Conservation (phyloP, 768 basidiomycete genomes). For the Imleria badia region DNA sequence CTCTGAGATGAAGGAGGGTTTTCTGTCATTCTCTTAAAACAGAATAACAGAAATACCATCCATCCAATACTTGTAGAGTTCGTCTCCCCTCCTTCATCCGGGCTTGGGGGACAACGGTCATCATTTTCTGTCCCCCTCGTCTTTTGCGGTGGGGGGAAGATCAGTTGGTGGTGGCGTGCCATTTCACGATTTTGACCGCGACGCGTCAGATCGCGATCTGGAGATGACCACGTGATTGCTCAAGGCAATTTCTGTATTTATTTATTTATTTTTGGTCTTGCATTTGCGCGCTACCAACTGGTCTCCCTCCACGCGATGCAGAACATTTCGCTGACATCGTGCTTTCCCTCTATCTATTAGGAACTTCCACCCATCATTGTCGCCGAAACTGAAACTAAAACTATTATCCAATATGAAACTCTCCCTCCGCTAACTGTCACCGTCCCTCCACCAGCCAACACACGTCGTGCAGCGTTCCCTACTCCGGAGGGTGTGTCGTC, state of each 20-base stretch:
- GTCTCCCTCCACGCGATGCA: slow-evolving; percentile 34
- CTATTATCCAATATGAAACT: slow-evolving; percentile 51
- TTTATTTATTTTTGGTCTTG: slow-evolving; percentile 16
- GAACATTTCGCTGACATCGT: slow-evolving; percentile 35
- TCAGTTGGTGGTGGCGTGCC: slow-evolving; percentile 33
- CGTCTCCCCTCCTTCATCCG: slow-evolving; percentile 86
- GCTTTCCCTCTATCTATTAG: slow-evolving; percentile 29
- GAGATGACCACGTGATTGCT: slow-evolving; percentile 26
- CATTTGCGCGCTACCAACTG: slow-evolving; percentile 33
- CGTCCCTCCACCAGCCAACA: slow-evolving; percentile 75
- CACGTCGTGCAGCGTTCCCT: slow-evolving; percentile 71
- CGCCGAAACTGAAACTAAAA: slow-evolving; percentile 63
- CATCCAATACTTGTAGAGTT: slow-evolving; percentile 60
- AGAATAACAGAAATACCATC: slow-evolving; percentile 22
- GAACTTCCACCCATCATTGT: slow-evolving; percentile 42
- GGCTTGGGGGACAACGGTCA: slow-evolving; percentile 86
- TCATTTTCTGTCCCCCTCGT: slow-evolving; percentile 71
- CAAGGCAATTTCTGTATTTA: slow-evolving; percentile 33
- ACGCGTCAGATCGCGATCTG: slow-evolving; percentile 32
- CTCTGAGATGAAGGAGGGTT: slow-evolving; percentile 92
- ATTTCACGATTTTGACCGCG: slow-evolving; percentile 26
- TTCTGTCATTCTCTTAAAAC: slow-evolving; percentile 37
- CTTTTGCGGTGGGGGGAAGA: slow-evolving; percentile 40
- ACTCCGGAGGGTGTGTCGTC: slow-evolving; percentile 62
- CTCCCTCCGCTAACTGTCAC: slow-evolving; percentile 60